Evolutionary conservation across 768 basidiomycete species (phyloP), one percentile per base, ranked within the genome.

Genomic region (Lepiota subincarnata): DNA sequence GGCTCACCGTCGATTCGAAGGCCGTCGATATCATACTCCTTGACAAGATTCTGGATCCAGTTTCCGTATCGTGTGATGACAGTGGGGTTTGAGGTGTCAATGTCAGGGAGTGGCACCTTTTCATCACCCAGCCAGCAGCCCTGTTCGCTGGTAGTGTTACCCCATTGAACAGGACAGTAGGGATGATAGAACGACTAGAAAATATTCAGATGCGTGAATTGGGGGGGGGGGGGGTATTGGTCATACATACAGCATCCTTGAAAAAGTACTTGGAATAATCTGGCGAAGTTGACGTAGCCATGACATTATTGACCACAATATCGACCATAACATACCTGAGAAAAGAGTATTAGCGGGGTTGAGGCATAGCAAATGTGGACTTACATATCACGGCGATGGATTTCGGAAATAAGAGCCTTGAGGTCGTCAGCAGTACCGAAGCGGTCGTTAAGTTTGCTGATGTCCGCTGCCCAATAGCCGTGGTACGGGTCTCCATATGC

Each of bases 291-390:
- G 81, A 79, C 2, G 82, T 80, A 1, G 86, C 71, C 77, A 91
- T 92, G 46, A 95, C 89, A 66, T 93, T 88, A 67, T 94, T 94
- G 31, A 88, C 82, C 36, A 94, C 87, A 28, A 89, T 68, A 62
- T 93, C 91, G 44, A 92, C 83, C 89, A 92, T 92, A 57, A 93
- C 72, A 66, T 85, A 91, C 83, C 75, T 76, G 26, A 12, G 37
- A 12, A 13, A 18, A 35, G 50, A 39, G 26, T 34, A 42, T 38
- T 39, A 38, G 49, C 38, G 48, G 18, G 22, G 42, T 51, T 44
- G 14, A 37, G 47, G n/a, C 16, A 47, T 24, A 50, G 35, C 22
- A 40, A 48, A 20, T 48, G 8, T 24, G 19, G 35, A 63, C 76
- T 48, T 57, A 83, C 92, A 93, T 93, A 50, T 78, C 79, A 34